phyloP scores from a whole-genome alignment of 768 basidiomycete species.

The Boletus vinaceobasis region DNA sequence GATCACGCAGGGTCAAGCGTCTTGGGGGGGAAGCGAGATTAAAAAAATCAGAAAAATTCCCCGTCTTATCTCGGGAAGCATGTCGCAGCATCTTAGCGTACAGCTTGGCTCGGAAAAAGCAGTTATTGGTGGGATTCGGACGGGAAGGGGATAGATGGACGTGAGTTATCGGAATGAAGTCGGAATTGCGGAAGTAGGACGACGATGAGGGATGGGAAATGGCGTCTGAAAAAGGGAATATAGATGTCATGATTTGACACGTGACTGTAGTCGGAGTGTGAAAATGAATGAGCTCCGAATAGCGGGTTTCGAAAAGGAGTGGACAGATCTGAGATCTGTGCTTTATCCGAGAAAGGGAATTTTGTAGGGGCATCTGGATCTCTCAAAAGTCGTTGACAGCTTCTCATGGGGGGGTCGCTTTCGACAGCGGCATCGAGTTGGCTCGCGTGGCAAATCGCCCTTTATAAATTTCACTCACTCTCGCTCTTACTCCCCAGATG shows the following conservation, averaged over 20 bases:
- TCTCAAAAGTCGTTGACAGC: not conserved
- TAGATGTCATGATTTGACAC: conserved; percentile 9
- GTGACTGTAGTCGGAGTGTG: conserved; percentile 11
- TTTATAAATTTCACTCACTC: conserved; percentile 21
- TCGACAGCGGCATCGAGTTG: conserved; percentile 6
- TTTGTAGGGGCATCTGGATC: conserved; percentile 9
- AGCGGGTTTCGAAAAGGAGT: not conserved
- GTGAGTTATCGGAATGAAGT: not conserved
- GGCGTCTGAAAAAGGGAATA: conserved; percentile 13
- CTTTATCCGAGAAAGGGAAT: conserved; percentile 2
- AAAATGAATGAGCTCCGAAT: not conserved
- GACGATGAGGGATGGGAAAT: conserved; percentile 24
- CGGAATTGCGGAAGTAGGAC: conserved; percentile 8
- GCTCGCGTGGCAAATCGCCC: conserved; percentile 28
- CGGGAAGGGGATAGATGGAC: not conserved
- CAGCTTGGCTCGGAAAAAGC: not conserved
- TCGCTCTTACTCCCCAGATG: conserved; percentile 13
- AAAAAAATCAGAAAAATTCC: not conserved
- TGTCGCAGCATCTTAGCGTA: not conserved
- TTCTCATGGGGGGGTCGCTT: conserved; percentile 21
- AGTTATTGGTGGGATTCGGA: not conserved
- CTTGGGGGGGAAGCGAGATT: not conserved
- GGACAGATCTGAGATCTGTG: conserved; percentile 23
- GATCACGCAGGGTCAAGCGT: conserved; percentile 5
- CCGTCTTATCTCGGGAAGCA: not conserved